These are phyloP conservation scores for Narthecium ossifragum DNA, from an alignment of 106 monocot genomes.

Conservation along the genomic window DNA sequence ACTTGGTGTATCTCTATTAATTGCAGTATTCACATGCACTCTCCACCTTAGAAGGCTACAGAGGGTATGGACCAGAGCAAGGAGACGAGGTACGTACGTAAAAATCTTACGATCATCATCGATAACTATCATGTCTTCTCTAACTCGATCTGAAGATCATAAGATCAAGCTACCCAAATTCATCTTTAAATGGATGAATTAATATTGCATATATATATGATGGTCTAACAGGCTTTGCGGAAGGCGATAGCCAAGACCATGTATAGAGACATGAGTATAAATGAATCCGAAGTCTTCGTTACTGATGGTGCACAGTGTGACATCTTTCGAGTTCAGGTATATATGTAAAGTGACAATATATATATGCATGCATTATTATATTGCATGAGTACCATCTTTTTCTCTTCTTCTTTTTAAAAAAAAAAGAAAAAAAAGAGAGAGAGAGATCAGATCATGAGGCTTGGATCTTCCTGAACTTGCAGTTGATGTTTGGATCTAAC, in stretches of 20 bases:
- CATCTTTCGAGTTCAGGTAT: slow-evolving; percentile 74
- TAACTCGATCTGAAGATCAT: too few species aligned
- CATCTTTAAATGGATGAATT: too few species aligned
- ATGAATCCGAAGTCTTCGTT: slow-evolving; percentile 61
- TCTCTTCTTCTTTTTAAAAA: neutral
- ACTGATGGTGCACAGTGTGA: slow-evolving; percentile 90
- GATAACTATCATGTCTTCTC: too few species aligned
- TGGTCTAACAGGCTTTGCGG: slow-evolving; percentile 51
- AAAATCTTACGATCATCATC: too few species aligned
- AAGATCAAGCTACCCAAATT: too few species aligned
- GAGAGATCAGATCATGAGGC: too few species aligned
- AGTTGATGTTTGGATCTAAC: slow-evolving; percentile 74
- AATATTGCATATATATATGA: too few species aligned
- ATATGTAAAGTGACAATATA: too few species aligned
- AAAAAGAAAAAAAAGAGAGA: too few species aligned
- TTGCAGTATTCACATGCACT: slow-evolving; percentile 62
- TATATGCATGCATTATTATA: too few species aligned
- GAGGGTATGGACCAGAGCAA: slow-evolving; percentile 87
- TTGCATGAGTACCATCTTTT: neutral
- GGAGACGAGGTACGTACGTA: slow-evolving; percentile 86
- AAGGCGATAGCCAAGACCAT: slow-evolving; percentile 48
- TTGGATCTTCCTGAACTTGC: neutral
- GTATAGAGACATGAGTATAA: slow-evolving; percentile 50
- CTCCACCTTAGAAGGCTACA: slow-evolving; percentile 67
- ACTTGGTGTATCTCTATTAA: too few species aligned